phyloP scores from a whole-genome alignment of 805 yeast genomes.

The Metschnikowia koreensis region DNA sequence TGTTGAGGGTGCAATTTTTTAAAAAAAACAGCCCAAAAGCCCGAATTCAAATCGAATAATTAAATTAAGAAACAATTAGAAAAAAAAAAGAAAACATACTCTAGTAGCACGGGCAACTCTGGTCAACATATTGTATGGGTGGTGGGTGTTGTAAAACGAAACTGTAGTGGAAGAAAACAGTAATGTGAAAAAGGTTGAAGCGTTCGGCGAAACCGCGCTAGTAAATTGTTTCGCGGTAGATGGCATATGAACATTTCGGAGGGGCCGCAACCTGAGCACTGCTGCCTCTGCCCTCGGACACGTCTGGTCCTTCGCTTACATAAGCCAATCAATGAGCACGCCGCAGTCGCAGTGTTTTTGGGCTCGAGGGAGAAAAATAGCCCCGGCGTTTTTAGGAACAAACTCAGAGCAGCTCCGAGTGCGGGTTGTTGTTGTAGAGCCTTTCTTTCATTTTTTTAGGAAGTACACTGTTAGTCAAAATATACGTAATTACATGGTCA shows the following conservation, averaged over 20 bases:
- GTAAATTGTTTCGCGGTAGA: constrained; percentile 8
- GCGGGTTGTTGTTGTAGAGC: neutral
- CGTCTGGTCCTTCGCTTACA: constrained; percentile 23
- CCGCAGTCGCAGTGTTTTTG: neutral
- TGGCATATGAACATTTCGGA: constrained; percentile 1
- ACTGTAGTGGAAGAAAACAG: neutral
- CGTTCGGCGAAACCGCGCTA: neutral
- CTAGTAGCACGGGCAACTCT: constrained; percentile 44
- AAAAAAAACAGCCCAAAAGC: too few relatives aligned
- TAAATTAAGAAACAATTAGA: neutral
- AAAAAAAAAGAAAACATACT: constrained; percentile 29
- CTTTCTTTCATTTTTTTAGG: too few relatives aligned
- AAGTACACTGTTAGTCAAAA: too few relatives aligned
- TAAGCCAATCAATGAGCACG: constrained; percentile 11
- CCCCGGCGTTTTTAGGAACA: constrained; percentile 6
- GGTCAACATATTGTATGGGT: constrained; percentile 34
- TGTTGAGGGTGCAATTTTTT: neutral
- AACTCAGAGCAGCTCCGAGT: neutral
- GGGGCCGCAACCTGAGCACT: constrained; percentile 5
- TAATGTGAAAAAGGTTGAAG: constrained; percentile 4
- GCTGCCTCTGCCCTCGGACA: constrained; percentile 17
- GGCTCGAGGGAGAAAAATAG: neutral
- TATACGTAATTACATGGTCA: too few relatives aligned
- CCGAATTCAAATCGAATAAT: neutral
- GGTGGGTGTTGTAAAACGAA: constrained; percentile 1